phyloP scores from a whole-genome alignment of 1,139 yeast genomes.

The Debaryomyces coudertii region DNA sequence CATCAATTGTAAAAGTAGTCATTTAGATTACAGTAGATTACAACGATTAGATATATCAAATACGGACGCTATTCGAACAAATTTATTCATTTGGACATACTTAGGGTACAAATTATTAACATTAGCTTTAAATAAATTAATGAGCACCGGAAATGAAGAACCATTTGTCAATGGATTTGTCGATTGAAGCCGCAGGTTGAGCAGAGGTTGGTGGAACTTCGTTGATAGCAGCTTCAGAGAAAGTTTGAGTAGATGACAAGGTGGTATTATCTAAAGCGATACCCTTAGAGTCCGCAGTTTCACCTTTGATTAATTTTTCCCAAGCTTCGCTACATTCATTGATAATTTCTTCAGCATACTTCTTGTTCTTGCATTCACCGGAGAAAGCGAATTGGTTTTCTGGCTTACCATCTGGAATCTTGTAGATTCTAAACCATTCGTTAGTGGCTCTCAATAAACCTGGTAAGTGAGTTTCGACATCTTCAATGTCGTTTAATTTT shows the following conservation, averaged over 20 bases:
- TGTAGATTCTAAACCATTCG: conserved; percentile 95
- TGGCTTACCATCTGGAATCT: conserved; percentile 92
- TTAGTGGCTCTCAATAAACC: conserved; percentile 82
- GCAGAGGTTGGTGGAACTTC: conserved; percentile 72
- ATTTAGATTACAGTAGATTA: no score
- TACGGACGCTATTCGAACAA: no score
- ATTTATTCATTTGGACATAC: not conserved
- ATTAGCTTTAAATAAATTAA: conserved; percentile 21
- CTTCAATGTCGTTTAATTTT: conserved; percentile 75
- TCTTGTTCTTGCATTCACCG: conserved; percentile 74
- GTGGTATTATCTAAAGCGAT: conserved; percentile 77
- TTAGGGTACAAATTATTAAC: conserved; percentile 1
- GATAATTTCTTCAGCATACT: conserved; percentile 71
- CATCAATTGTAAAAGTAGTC: no score
- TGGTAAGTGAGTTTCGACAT: conserved; percentile 82
- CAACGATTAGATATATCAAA: no score
- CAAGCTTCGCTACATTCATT: conserved; percentile 81
- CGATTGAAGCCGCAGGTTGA: conserved; percentile 88
- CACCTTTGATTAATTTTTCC: conserved; percentile 66
- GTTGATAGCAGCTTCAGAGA: conserved; percentile 49
- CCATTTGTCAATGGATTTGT: conserved; percentile 97
- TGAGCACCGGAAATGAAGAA: conserved; percentile 93
- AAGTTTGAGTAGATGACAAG: conserved; percentile 58
- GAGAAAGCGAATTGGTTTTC: conserved; percentile 83
- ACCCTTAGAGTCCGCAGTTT: conserved; percentile 49